Evolutionary conservation across 257 asterid species (phyloP).

Genomic region (Penstemon barbatus): DNA sequence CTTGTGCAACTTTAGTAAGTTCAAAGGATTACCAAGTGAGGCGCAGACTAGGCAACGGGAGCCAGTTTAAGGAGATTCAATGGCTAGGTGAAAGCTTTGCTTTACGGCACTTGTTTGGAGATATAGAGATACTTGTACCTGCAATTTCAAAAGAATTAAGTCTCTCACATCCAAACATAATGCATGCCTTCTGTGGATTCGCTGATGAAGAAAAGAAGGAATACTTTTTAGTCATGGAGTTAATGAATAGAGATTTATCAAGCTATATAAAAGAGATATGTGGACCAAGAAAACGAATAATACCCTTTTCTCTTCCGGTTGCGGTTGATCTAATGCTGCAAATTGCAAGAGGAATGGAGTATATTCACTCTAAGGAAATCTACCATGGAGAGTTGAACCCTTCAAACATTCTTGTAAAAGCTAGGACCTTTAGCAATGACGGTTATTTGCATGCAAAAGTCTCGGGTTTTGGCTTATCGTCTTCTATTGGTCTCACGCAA

Average conservation of each 20-base stretch:
- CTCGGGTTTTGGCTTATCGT: slow-evolving; percentile 58
- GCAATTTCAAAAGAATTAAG: slow-evolving; percentile 46
- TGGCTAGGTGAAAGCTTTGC: slow-evolving; percentile 97
- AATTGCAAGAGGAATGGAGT: slow-evolving; percentile 94
- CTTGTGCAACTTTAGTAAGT: slow-evolving; percentile 45
- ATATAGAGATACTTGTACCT: slow-evolving; percentile 42
- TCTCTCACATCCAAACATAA: slow-evolving; percentile 76
- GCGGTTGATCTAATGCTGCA: slow-evolving; percentile 87
- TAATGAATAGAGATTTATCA: slow-evolving; percentile 69
- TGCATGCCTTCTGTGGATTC: slow-evolving; percentile 66
- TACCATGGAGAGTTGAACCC: slow-evolving; percentile 80
- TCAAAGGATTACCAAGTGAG: slow-evolving; percentile 75
- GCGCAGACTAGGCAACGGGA: slow-evolving; percentile 70
- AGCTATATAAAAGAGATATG: slow-evolving; percentile 61
- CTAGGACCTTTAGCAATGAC: slow-evolving; percentile 42
- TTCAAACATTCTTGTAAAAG: slow-evolving; percentile 55
- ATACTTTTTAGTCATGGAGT: slow-evolving; percentile 71
- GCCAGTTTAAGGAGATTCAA: slow-evolving; percentile 76
- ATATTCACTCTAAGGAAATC: slow-evolving; percentile 71
- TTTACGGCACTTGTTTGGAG: slow-evolving; percentile 60
- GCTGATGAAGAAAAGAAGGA: slow-evolving; percentile 73
- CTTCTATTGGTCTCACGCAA: slow-evolving; percentile 33
- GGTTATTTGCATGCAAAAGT: slow-evolving; percentile 73
- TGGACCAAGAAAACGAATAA: slow-evolving; percentile 56
- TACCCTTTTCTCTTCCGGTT: slow-evolving; percentile 69